Evolutionary conservation across 495 filamentous ascomycete genomes (phyloP).

Genomic region (Neurospora sp.): DNA sequence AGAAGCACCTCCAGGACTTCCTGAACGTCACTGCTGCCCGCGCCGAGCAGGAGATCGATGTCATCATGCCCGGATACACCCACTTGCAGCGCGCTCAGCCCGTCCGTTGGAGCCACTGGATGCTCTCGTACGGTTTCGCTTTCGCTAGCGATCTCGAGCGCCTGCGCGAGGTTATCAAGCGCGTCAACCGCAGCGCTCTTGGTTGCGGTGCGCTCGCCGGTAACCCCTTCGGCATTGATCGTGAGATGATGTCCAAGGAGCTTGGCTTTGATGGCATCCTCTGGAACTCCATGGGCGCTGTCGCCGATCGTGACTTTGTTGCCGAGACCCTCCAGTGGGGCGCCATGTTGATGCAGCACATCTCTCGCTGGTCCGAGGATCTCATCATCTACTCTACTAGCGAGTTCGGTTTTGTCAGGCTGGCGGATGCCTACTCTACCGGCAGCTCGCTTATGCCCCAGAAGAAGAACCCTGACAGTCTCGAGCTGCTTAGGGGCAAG

Average conservation of each 20-base stretch:
- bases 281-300: conserved; percentile 75
- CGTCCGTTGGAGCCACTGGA: conserved; percentile 80
- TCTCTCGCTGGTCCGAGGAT: conserved; percentile 82
- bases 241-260: conserved; percentile 79
- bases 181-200: conserved; percentile 71
- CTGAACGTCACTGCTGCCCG: conserved; percentile 61
- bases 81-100: conserved; percentile 90
- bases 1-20: conserved; percentile 56
- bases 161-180: conserved; percentile 59
- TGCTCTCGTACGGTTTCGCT: conserved; percentile 67
- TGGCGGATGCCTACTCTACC: conserved; percentile 81
- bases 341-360: conserved; percentile 72
- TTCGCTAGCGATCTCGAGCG: conserved; percentile 74
- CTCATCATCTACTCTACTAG: conserved; percentile 76
- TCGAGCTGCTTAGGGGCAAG: conserved; percentile 87
- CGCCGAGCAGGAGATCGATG: conserved; percentile 63
- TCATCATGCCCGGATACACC: conserved; percentile 66
- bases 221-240: conserved; percentile 83
- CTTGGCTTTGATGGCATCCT: conserved; percentile 76
- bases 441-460: conserved; percentile 87
- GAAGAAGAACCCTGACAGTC: conserved; percentile 69
- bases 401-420: conserved; percentile 73
- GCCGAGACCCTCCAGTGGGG: conserved; percentile 90
- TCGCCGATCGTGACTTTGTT: conserved; percentile 82
- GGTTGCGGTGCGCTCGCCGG: conserved; percentile 86